phyloP scores from a whole-genome alignment of 495 filamentous ascomycete species.

The Hypoxylon intermedium region DNA sequence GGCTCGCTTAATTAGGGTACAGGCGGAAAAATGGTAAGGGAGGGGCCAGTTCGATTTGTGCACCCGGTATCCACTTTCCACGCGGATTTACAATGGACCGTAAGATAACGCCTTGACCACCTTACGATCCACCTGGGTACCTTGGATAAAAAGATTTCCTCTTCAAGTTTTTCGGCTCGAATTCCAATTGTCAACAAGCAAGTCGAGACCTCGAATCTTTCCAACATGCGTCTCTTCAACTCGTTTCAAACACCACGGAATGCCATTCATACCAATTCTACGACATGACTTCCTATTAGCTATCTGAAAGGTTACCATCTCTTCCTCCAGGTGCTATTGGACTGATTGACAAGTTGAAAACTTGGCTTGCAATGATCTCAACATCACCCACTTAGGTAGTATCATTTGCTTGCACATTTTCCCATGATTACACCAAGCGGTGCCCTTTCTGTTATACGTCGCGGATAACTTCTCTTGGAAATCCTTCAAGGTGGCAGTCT shows the following conservation, averaged over 20 bases:
- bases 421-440: slow-evolving; percentile 2
- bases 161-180: neutral
- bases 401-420: neutral
- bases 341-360: too few relatives aligned
- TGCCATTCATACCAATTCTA: neutral
- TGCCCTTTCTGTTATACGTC: neutral
- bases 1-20: slow-evolving; percentile 41
- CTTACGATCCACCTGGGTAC: neutral
- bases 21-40: slow-evolving; percentile 1
- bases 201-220: too few relatives aligned
- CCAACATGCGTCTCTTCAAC: too few relatives aligned
- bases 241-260: neutral
- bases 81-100: slow-evolving; percentile 15
- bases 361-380: too few relatives aligned
- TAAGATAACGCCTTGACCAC: slow-evolving; percentile 6
- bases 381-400: neutral
- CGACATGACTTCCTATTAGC: neutral
- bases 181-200: too few relatives aligned
- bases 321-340: neutral
- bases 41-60: slow-evolving; percentile 20
- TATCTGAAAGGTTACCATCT: neutral
- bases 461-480: neutral
- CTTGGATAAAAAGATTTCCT: neutral
- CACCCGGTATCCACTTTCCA: neutral
- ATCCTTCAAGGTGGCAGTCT: neutral